These are phyloP conservation scores for Stagonosporopsis rhizophila DNA, from an alignment of 2,329 filamentous ascomycete genomes.

Conservation along the genomic window DNA sequence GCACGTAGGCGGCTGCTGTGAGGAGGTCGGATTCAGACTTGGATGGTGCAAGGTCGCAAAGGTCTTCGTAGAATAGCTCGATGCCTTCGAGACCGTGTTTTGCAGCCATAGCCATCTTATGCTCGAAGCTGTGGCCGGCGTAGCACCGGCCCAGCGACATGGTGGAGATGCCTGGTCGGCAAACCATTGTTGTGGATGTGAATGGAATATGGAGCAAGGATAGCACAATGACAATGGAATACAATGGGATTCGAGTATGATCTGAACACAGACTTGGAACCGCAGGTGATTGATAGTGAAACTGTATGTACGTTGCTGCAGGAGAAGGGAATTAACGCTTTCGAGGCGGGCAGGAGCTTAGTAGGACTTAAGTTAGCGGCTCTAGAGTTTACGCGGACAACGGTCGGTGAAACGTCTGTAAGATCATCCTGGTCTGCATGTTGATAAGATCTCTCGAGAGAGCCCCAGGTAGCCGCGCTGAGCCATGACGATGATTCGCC, in stretches of 20 bases:
- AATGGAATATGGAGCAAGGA: background rate
- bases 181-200: slow-evolving; percentile 52
- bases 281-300: background rate
- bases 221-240: background rate
- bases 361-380: slow-evolving; percentile 1
- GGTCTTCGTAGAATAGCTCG: slow-evolving; percentile 80
- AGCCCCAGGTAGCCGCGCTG: slow-evolving; percentile 17
- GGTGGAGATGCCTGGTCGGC: slow-evolving; percentile 72
- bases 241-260: background rate
- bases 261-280: background rate
- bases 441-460: slow-evolving; percentile 17
- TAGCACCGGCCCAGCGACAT: slow-evolving; percentile 79
- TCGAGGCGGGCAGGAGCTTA: slow-evolving; percentile 9
- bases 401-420: slow-evolving; percentile 11
- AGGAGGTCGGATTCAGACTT: slow-evolving; percentile 58
- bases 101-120: slow-evolving; percentile 73
- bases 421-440: slow-evolving; percentile 5
- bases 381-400: slow-evolving; percentile 19
- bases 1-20: slow-evolving; percentile 65
- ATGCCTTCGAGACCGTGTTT: slow-evolving; percentile 71
- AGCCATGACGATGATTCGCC: slow-evolving; percentile 20
- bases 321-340: slow-evolving; percentile 12
- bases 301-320: slow-evolving; percentile 2
- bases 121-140: slow-evolving; percentile 67
- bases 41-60: slow-evolving; percentile 65